phyloP scores from a whole-genome alignment of 2,329 filamentous ascomycete genomes.

The Parasarocladium wereldwijsianum region DNA sequence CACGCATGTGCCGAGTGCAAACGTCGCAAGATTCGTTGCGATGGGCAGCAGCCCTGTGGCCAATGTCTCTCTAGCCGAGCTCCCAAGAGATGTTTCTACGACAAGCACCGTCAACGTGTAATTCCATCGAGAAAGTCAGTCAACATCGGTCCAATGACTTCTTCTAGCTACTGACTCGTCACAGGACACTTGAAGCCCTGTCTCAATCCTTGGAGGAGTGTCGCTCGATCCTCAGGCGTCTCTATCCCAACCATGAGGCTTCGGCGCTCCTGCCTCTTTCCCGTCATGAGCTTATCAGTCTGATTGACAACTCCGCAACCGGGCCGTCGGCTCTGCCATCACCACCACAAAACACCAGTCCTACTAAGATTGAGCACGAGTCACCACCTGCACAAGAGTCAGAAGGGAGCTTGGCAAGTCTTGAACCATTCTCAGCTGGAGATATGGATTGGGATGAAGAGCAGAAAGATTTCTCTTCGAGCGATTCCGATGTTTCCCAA shows the following conservation, averaged over 20 bases:
- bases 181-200: constrained; percentile 43
- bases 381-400: constrained; percentile 22
- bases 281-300: constrained; percentile 42
- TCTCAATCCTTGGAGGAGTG: constrained; percentile 54
- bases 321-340: constrained; percentile 31
- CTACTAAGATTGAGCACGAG: constrained; percentile 30
- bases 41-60: constrained; percentile 67
- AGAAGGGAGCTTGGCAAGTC: constrained; percentile 30
- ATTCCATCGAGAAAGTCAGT: constrained; percentile 65
- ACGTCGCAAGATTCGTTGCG: constrained; percentile 70
- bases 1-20: constrained; percentile 66
- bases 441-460: constrained; percentile 56
- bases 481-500: constrained; percentile 39
- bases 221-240: constrained; percentile 42
- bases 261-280: constrained; percentile 38
- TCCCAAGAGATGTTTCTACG: constrained; percentile 65
- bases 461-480: constrained; percentile 39
- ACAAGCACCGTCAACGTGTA: constrained; percentile 63
- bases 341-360: constrained; percentile 35
- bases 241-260: constrained; percentile 44
- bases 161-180: background rate
- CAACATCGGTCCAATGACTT: background rate
- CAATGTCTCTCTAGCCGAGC: constrained; percentile 73
- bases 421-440: constrained; percentile 56
- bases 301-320: constrained; percentile 35